Conservation (phyloP, 768 basidiomycete species). For the Amanita phalloides region DNA sequence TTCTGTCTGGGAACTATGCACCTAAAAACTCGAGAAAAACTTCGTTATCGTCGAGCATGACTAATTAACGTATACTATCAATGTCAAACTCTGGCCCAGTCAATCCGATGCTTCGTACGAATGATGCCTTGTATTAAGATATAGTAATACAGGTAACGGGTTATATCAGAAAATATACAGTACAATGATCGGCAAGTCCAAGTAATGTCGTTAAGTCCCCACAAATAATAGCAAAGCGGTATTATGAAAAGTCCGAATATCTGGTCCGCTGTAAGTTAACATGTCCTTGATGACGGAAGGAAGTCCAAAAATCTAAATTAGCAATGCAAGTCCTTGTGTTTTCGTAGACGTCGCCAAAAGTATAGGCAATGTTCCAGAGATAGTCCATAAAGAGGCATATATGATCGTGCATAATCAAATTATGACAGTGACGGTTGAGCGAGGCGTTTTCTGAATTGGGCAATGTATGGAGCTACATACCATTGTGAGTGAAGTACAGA, state of each 20-base stretch:
- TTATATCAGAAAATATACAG: conserved; percentile 1
- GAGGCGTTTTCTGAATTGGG: conserved; percentile 32
- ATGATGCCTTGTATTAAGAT: neutral
- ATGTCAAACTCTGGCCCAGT: too few relatives aligned
- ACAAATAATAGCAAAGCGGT: neutral
- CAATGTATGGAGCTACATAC: conserved; percentile 22
- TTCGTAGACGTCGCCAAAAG: neutral
- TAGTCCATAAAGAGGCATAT: neutral
- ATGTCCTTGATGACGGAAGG: neutral
- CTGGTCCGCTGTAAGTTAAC: neutral
- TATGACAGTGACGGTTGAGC: conserved; percentile 12
- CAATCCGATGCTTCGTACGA: neutral
- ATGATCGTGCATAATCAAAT: neutral
- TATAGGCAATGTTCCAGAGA: neutral
- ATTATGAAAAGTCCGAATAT: neutral
- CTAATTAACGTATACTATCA: too few relatives aligned
- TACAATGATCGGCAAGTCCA: neutral
- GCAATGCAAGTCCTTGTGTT: neutral
- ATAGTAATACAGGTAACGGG: conserved; percentile 1
- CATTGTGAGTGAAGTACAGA: neutral
- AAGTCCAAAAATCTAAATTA: conserved; percentile 2
- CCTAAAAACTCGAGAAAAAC: too few relatives aligned
- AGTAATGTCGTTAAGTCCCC: neutral
- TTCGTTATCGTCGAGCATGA: neutral
- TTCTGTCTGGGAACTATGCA: neutral